These are phyloP conservation scores for Camellia lanceoleosa DNA, from an alignment of 148 eudicot species.

Conservation along the genomic window DNA sequence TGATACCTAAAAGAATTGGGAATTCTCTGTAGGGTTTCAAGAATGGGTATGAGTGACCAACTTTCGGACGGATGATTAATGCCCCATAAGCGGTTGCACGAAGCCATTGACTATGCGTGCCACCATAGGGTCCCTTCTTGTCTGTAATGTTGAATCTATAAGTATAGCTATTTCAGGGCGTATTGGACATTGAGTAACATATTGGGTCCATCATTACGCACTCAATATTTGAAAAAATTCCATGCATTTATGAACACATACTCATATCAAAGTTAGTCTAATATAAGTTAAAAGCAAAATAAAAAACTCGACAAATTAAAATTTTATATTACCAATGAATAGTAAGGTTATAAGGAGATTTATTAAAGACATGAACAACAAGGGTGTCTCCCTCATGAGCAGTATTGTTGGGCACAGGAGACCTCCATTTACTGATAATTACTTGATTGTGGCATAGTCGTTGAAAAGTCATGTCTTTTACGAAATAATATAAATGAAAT, in stretches of 20 bases:
- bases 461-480: conserved; percentile 35
- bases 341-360: conserved; percentile 51
- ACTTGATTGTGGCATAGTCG: conserved; percentile 37
- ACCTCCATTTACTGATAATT: conserved; percentile 49
- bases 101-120: conserved; percentile 77
- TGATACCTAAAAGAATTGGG: conserved; percentile 61
- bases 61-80: conserved; percentile 56
- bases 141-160: conserved; percentile 42
- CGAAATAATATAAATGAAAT: conserved; percentile 3
- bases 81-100: conserved; percentile 86
- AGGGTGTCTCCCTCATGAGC: conserved; percentile 57
- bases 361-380: conserved; percentile 50
- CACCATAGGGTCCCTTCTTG: conserved; percentile 95
- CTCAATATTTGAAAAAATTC: conserved; percentile 48
- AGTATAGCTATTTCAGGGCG: conserved; percentile 50
- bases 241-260: conserved; percentile 25
- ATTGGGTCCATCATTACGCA: conserved; percentile 76
- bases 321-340: conserved; percentile 49
- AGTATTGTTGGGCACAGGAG: conserved; percentile 53
- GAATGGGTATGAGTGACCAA: conserved; percentile 56
- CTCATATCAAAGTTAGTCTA: background rate
- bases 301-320: too few relatives aligned
- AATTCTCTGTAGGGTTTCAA: conserved; percentile 52
- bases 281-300: too few relatives aligned
- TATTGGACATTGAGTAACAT: conserved; percentile 74